Conservation (phyloP, 2,329 filamentous ascomycete species). For the Podosphaera leucotricha region DNA sequence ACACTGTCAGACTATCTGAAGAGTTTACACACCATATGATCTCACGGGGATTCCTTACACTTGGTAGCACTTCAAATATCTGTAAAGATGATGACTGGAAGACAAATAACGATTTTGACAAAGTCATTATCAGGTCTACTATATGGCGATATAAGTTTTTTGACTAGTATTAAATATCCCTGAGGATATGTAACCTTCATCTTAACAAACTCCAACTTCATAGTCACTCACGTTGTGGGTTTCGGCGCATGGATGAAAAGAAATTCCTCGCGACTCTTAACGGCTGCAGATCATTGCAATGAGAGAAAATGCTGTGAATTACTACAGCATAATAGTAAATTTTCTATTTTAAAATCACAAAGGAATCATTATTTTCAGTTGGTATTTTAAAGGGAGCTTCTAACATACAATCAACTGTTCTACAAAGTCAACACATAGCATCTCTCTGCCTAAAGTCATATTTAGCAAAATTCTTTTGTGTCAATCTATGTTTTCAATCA, state of each 20-base stretch:
- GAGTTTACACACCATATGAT: background rate
- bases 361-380: background rate
- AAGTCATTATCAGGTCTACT: background rate
- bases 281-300: background rate
- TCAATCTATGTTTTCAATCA: too few relatives aligned
- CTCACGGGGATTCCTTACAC: background rate
- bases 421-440: too few relatives aligned
- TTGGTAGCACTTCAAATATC: background rate
- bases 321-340: background rate
- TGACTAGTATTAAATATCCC: background rate
- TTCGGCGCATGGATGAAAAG: background rate
- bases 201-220: background rate
- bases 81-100: slow-evolving; percentile 1
- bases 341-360: background rate
- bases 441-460: too few relatives aligned
- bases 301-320: background rate
- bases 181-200: background rate
- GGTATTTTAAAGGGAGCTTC: too few relatives aligned
- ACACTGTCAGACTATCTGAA: background rate
- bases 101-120: background rate
- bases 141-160: background rate
- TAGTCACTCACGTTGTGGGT: background rate
- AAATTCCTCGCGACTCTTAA: background rate
- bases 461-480: too few relatives aligned
- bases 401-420: too few relatives aligned